Percentiles rank a stretch among this genome's conserved stretches.
phyloP scores from a whole-genome alignment of 176 grass and related monocot genomes.

The Elymus sibiricus region DNA sequence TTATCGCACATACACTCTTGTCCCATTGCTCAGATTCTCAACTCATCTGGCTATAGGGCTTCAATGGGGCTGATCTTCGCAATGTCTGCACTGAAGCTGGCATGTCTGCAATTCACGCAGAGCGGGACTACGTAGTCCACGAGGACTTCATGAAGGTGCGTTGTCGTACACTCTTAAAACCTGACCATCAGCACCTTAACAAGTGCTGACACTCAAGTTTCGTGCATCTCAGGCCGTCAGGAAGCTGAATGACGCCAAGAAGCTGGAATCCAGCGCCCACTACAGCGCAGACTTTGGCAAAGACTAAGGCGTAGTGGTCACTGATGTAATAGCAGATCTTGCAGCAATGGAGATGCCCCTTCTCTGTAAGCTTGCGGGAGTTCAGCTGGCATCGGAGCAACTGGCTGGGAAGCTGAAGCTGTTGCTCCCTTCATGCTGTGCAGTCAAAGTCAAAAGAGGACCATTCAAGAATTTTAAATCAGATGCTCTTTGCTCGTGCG shows the following conservation, averaged over 20 bases:
- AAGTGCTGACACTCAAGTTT: background rate
- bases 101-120: conserved; percentile 97
- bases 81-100: conserved; percentile 99
- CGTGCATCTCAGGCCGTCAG: conserved; percentile 63
- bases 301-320: conserved; percentile 33
- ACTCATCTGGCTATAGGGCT: conserved; percentile 50
- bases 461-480: conserved; percentile 21
- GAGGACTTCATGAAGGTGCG: conserved; percentile 99
- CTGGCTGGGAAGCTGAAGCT: background rate
- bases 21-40: background rate
- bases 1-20: background rate
- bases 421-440: background rate
- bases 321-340: background rate
- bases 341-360: background rate
- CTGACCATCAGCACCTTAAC: background rate
- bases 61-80: conserved; percentile 95
- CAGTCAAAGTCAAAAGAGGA: background rate
- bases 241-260: conserved; percentile 93
- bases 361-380: background rate
- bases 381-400: background rate
- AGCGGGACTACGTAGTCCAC: conserved; percentile 94
- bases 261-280: conserved; percentile 85
- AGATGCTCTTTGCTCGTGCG: conserved; percentile 22
- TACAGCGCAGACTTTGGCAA: conserved; percentile 94
- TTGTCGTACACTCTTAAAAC: conserved; percentile 2